Evolutionary conservation across 306 rosid species (phyloP), one percentile per base, ranked within the genome.

Genomic region (Prinsepia uniflora): DNA sequence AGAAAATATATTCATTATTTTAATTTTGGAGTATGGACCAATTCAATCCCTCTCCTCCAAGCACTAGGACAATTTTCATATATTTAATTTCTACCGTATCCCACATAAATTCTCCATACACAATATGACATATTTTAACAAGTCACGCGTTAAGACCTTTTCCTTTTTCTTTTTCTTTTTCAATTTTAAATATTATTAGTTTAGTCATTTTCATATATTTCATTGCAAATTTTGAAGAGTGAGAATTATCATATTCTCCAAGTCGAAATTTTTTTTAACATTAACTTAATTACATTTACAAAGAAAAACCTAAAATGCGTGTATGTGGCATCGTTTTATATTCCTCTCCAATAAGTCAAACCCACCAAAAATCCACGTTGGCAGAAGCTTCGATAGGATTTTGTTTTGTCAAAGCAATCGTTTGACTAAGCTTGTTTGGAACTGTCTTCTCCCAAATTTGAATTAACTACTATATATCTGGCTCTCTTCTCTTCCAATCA

Each of bases 381-480:
- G 59, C 42, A 58, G 89, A 92, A 92, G 68, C 87, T 89, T 87
- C 90, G 39, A 22, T 64, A 10, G 36, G 62, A 67, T 72, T 52
- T 67, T 39, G 34, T 46, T 7, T 62, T 84, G 76, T 81, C 79
- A 76, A 83, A 74, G 44, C 78, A 17, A 56, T 73, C 4, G 54
- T 66, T 86, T 88, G 90, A 84, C 90, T 47, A 64, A 63, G 20
- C 63, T 66, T 65, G 39, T 41, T 75, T 72, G 72, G 84, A 87
- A 80, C 82, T 49, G 46, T 75, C 96, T 66, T 52, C 49, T 30
- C 71, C 36, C 36, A 30, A 30, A 30, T 30, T 30, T 30, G 36
- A 30, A 30, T 30, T 30, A 30, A 30, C 36, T 30, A 30, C 36
- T 10, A 13, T 60, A 59, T 64, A 10, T 48, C 22, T 2, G 20